phyloP scores from a whole-genome alignment of 306 rosid species.

The Gynostemma pentaphyllum region DNA sequence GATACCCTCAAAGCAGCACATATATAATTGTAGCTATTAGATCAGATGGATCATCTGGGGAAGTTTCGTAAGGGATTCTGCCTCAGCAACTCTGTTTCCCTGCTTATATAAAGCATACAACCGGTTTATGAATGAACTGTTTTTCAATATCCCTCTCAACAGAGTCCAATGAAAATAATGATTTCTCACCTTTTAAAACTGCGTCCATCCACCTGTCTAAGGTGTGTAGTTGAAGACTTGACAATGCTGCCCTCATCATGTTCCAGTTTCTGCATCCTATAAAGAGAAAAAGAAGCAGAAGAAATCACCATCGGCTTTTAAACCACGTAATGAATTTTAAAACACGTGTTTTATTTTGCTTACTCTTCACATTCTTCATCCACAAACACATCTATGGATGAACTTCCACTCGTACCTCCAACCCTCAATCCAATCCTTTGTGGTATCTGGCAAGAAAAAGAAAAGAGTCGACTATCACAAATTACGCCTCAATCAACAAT shows the following conservation, averaged over 20 bases:
- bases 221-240: conserved; percentile 38
- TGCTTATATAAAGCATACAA: conserved; percentile 15
- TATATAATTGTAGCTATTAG: too few relatives aligned
- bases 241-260: conserved; percentile 19
- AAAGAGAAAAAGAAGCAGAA: neutral
- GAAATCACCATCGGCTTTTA: neutral
- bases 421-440: conserved; percentile 45
- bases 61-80: conserved; percentile 80
- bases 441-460: conserved; percentile 48
- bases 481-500: neutral
- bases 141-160: too few relatives aligned
- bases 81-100: conserved; percentile 72
- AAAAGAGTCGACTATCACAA: conserved; percentile 2
- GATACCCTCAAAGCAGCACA: too few relatives aligned
- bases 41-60: conserved; percentile 53
- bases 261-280: conserved; percentile 23
- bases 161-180: neutral
- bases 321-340: neutral
- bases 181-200: conserved; percentile 50
- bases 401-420: conserved; percentile 30
- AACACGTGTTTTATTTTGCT: conserved; percentile 22
- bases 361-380: conserved; percentile 76
- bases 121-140: neutral
- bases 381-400: conserved; percentile 61
- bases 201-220: conserved; percentile 35